Evolutionary conservation across 2,329 filamentous ascomycete species (phyloP), one percentile per base, ranked within the genome.

Genomic region (Podosphaera xanthii): DNA sequence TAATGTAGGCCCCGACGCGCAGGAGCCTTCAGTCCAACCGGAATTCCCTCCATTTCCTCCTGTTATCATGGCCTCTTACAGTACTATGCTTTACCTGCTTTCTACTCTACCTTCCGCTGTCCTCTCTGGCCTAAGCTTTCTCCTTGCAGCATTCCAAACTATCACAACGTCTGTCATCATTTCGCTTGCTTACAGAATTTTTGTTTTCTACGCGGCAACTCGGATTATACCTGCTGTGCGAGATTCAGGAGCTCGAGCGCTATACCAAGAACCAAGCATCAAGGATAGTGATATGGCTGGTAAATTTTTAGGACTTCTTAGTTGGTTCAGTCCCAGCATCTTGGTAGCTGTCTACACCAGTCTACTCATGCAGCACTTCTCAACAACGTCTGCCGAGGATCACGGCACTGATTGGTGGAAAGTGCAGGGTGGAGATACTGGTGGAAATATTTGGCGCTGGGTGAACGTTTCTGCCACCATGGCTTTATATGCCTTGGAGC

Each of bases 11-110:
- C 74, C 77, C 38, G 77, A 81, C 36, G 73, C 75, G 2, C 71
- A 76, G 3, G 77, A 77, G 54, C 72, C 73, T 14, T 72, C 77
- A 12, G 69, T 79, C 12, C 85, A 94, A 61, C 82, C 86, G n/a
- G 90, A 94, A 34, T 92, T 97, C 62, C 92, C 92, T 46, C 92
- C 92, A n/a, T 77, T 98, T 50, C 92, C 92, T 12, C 92, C 92
- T 0, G 89, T 97, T 63, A 91, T 98, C 70, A 97, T 97, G 91
- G 92, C 91, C 4, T 96, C 90, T 5, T 97, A 96, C 72, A 91
- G 89, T 34, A 96, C 91, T 0, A 75, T 97, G 50, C 76, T 96
- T 54, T 87, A 94, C 65, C 80, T 90, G 54, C 75, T 97, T 44
- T 86, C 87, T 59, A 84, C 83, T 3, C 76, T 95, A n/a, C 91